Evolutionary conservation across 805 yeast species (phyloP).

Genomic region (Candida anglica): DNA sequence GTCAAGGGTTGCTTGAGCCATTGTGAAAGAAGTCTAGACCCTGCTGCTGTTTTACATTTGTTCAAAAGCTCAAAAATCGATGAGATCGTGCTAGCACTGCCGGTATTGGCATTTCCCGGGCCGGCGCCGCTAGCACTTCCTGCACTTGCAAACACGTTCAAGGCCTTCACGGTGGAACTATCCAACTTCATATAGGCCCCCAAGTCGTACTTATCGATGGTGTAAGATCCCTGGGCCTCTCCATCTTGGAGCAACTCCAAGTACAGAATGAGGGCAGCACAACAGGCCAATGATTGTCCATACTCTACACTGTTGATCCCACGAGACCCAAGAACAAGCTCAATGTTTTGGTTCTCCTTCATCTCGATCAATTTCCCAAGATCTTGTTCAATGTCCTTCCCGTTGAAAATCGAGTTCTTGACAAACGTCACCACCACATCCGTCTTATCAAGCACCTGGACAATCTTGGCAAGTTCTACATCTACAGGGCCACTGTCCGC

Average conservation of each 20-base stretch:
- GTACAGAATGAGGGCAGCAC: slow-evolving; percentile 67
- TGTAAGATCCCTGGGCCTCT: slow-evolving; percentile 50
- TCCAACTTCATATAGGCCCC: slow-evolving; percentile 87
- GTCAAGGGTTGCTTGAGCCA: slow-evolving; percentile 97
- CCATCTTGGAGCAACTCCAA: slow-evolving; percentile 58
- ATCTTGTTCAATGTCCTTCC: slow-evolving; percentile 74
- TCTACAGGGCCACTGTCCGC: slow-evolving; percentile 20
- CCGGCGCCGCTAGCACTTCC: no score
- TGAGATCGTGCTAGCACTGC: slow-evolving; percentile 18
- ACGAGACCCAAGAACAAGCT: slow-evolving; percentile 49
- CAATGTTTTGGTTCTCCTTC: slow-evolving; percentile 18
- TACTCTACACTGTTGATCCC: slow-evolving; percentile 45
- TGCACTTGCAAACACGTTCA: slow-evolving; percentile 70
- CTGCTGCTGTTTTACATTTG: slow-evolving; percentile 86
- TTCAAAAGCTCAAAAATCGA: slow-evolving; percentile 82
- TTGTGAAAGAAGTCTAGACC: slow-evolving; percentile 79
- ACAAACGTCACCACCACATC: slow-evolving; percentile 65
- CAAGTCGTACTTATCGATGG: slow-evolving; percentile 64
- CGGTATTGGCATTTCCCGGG: slow-evolving; percentile 18
- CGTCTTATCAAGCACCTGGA: slow-evolving; percentile 64
- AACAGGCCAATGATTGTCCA: slow-evolving; percentile 53
- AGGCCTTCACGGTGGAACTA: slow-evolving; percentile 81
- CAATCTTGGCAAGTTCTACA: slow-evolving; percentile 50
- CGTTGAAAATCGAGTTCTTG: slow-evolving; percentile 53
- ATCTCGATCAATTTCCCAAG: slow-evolving; percentile 59